Base-by-base conservation (phyloP, 768 basidiomycete species). In the Pholiota molesta region DNA sequence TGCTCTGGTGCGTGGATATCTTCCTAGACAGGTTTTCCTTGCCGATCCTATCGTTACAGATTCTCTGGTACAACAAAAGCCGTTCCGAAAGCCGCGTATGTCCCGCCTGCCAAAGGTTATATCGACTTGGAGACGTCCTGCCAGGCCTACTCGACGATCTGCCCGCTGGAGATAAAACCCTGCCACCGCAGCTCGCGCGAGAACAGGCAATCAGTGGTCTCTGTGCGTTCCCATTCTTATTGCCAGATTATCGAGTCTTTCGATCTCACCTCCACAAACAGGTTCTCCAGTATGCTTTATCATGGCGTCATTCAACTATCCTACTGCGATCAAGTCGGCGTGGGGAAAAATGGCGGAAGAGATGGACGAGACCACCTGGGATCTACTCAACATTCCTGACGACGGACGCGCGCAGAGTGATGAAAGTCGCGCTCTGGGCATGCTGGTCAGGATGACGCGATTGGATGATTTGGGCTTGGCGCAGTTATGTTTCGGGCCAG, bases 61-160 rank as follows among this genome's bases (percentile, higher is more conserved):
- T 90, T 10, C 66, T 93, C 13, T 94, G 91, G 91, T 93, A 94
- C 69, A 94, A 94, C 78, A 92, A 92, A 75, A 92, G 89, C 69
- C 83, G 92, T 2, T 73, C 81, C 5, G 82, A 79, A 10, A 83
- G 86, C 57, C 86, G 92, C 28, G 81, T 94, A 55, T 94, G 92
- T 67, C 92, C 92, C 2, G 83, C 90, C 0, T 94, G 92, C 69
- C 84, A 86, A 71, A 77, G 92, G 16, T 73, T 92, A 31, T 94
- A 92, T 69, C 79, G 77, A 5, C 73, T 93, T 0, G 90, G 90
- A 0, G 92, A 94, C 54, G 71, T 77, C 0, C 78, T 92, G 0
- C 81, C 83, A 3, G 81, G 86, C 26, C 81, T 82, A 23, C 62
- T 78, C 17, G 66, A 67, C 7, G 72, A 72, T 8, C 67, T 72